Conservation (phyloP, 2,329 filamentous ascomycete genomes). For the Uncinocarpus reesii region DNA sequence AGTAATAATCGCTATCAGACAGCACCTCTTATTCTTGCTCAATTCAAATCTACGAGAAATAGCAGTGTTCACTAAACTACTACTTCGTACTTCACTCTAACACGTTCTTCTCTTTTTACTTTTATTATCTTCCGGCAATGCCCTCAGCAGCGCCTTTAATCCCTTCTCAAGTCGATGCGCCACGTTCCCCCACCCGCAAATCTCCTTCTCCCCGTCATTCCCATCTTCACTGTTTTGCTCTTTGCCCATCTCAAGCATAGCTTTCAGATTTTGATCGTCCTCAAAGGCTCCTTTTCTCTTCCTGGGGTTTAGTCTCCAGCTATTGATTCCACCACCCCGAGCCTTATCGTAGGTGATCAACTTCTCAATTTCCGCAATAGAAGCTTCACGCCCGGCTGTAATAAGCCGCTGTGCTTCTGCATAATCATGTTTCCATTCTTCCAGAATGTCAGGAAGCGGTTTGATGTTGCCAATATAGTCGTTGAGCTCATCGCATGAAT, state of each 20-base stretch:
- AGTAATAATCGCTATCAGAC: not conserved
- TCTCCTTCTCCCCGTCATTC: not conserved
- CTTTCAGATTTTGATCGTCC: conserved; percentile 17
- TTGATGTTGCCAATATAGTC: conserved; percentile 9
- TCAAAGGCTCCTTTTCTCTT: conserved; percentile 8
- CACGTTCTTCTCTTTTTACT: not conserved
- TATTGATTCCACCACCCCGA: not conserved
- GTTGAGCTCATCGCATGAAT: conserved; percentile 13
- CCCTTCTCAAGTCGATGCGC: conserved; percentile 16
- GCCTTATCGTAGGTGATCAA: conserved; percentile 12
- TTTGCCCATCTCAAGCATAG: conserved; percentile 19
- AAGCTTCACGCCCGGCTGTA: conserved; percentile 14
- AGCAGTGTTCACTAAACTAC: no score
- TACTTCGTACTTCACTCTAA: not conserved
- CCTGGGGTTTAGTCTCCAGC: not conserved
- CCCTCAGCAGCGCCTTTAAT: conserved; percentile 15
- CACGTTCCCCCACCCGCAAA: conserved; percentile 17
- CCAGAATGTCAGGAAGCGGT: conserved; percentile 9
- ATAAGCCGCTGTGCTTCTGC: conserved; percentile 17
- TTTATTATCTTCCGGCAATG: conserved; percentile 8
- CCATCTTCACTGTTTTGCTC: not conserved
- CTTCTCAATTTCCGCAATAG: conserved; percentile 15
- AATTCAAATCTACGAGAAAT: no score
- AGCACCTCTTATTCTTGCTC: no score
- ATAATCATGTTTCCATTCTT: conserved; percentile 15